Base-by-base conservation (phyloP, 2,329 filamentous ascomycete species). In the Nigrospora sphaerica region DNA sequence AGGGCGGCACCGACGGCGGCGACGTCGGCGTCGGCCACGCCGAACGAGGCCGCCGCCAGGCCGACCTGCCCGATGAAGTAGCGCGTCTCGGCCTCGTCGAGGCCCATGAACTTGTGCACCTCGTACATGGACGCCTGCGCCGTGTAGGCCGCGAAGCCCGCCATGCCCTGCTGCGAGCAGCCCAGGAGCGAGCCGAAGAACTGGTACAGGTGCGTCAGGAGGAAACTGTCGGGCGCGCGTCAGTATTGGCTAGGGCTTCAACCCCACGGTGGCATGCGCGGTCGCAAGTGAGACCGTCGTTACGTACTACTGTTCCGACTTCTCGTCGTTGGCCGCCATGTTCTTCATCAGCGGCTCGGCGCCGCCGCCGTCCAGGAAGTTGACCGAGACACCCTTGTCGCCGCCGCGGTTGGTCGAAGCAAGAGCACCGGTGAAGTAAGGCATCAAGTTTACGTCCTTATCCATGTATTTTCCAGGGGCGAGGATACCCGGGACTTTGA, bases 51-150 rank as follows among this genome's bases (percentile, higher is more conserved):
- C 7, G 74, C 78, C 6, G 79, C 68, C 12, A 79, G 60, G 28
- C 69, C 77, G 46, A 83, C 75, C 61, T 83, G 78, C 38, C 67
- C 52, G 57, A 81, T 75, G 66, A 83, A 83, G 66, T 81, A 83
- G 31, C 68, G 71, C 35, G 80, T 60, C 57, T 83, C 69, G 45
- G 63, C 59, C 28, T 63, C 56, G 55, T 72, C 64, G 39, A 83
- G 70, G 47, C 67, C 68, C 80, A 83, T 83, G 67, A 77, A 80
- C 59, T 76, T 76, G 66, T 81, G 78, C 0, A 76, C 72, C 39
- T 72, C 55, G 62, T 75, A 77, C 70, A 74, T 72, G 52, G 67
- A 73, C 0, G 63, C 55, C 11, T 63, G 51, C 42, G 70, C 75
- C 12, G 45, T 50, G 61, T 81, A 83, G 31, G 65, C 60, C 28